Conservation (phyloP, 805 yeast species). For the Ogataea paradorogensis region DNA sequence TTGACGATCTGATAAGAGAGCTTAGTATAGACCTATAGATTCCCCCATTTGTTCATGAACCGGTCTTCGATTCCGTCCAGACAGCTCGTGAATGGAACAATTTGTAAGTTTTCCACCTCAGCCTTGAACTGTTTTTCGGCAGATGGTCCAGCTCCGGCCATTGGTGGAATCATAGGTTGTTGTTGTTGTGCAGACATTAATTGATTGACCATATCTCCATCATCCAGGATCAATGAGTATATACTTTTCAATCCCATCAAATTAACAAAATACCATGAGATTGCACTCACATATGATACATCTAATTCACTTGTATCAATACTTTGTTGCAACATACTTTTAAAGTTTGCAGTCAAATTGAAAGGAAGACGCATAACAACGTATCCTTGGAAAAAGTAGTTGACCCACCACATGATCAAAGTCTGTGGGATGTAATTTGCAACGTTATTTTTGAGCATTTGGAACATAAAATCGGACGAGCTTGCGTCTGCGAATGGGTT, state of each 20-base stretch:
- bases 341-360: conserved; percentile 85
- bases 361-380: conserved; percentile 87
- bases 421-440: conserved; percentile 90
- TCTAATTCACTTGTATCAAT: conserved; percentile 81
- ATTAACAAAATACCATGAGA: conserved; percentile 94
- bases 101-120: conserved; percentile 65
- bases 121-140: conserved; percentile 59
- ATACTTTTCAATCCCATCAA: conserved; percentile 81
- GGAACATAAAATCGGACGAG: conserved; percentile 68
- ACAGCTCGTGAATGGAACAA: conserved; percentile 45
- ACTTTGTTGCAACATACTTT: conserved; percentile 88
- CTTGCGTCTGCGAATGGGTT: conserved; percentile 73
- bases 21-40: conserved; percentile 3
- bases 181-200: conserved; percentile 40
- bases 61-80: conserved; percentile 64
- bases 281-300: conserved; percentile 87
- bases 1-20: conserved; percentile 8
- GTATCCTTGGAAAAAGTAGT: conserved; percentile 88
- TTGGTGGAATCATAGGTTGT: conserved; percentile 29
- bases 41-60: conserved; percentile 30
- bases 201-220: conserved; percentile 43
- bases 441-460: conserved; percentile 76
- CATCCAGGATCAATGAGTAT: conserved; percentile 64
- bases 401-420: conserved; percentile 93
- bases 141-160: conserved; percentile 58